Base-by-base conservation (phyloP, 306 rosid species). In the Chamaecrista fasciculata region DNA sequence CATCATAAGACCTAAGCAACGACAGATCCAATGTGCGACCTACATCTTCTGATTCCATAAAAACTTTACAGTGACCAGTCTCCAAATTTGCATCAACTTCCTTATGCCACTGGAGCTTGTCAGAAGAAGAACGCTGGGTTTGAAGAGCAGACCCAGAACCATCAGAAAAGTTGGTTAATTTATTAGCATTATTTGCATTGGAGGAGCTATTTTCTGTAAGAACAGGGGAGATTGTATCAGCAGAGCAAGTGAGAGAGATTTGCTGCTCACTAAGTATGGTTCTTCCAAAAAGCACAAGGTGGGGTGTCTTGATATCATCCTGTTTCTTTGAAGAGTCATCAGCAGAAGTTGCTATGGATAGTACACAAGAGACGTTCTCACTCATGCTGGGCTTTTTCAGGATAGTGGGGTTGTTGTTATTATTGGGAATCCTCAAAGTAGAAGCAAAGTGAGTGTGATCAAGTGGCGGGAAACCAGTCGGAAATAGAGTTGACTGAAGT, bases 21-120 rank as follows among this genome's bases (percentile, higher is more conserved):
- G 97, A 83, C 24, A 93, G 88, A 83, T 93, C 93, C 25, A 93
- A 73, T 33, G 91, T 85, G 58, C 91, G 93, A 20, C 98, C 96
- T 8, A 93, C 83, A 5, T 90, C 91, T 70, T 93, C 94, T 0
- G 96, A 88, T 65, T 93, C 97, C 87, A 88, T 82, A 46, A 90
- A 86, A 67, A 90, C 87, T 79, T 90, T 92, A 71, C 98, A 90
- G 78, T 87, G 96, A 62, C 85, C 91, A 0, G 82, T 81, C 66
- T 89, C 95, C 74, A 83, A 66, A 74, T 80, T 70, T 2, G 72
- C 67, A 49, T 85, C 89, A 2, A 74, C 77, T 79, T 91, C 92
- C 76, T 72, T 86, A 12, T 70, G 66, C 90, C 95, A 77, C 4
- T 64, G 91, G 75, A 72, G 76, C 53, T 86, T 81, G 58, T 86